Percentiles rank a stretch among this genome's conserved stretches.
Evolutionary conservation across 176 grass and related monocot species (phyloP).

Genomic region (Thinopyrum elongatum): DNA sequence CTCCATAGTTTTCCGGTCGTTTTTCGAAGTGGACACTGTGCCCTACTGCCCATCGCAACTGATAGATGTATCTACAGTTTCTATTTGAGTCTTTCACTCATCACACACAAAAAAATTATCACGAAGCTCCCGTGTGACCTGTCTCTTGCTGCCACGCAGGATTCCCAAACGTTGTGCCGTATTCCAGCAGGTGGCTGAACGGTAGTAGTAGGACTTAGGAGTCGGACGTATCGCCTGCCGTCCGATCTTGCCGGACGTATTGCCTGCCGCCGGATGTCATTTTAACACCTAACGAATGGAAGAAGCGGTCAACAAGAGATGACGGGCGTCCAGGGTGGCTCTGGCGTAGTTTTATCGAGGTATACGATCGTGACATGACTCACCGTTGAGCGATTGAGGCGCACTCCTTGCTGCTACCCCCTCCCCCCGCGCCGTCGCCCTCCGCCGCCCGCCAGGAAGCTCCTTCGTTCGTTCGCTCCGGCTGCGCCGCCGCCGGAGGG

Average conservation of each 20-base stretch:
- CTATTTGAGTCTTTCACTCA: neutral
- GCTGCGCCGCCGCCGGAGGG: too few species aligned
- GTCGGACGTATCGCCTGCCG: neutral
- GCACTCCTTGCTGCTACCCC: too few species aligned
- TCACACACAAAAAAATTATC: neutral
- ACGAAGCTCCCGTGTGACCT: neutral
- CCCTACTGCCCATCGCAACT: neutral
- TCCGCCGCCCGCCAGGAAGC: too few species aligned
- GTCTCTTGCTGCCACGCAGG: neutral
- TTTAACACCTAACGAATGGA: too few species aligned
- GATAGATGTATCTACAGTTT: neutral
- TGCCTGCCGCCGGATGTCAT: neutral
- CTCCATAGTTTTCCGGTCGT: neutral
- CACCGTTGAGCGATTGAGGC: too few species aligned
- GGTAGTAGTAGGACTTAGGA: neutral
- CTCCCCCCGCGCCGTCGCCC: too few species aligned
- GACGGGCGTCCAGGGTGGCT: neutral
- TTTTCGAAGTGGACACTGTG: neutral
- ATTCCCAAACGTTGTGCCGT: constrained; percentile 15
- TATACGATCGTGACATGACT: too few species aligned
- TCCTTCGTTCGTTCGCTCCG: too few species aligned
- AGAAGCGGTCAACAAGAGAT: neutral
- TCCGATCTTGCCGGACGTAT: neutral
- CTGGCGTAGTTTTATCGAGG: too few species aligned
- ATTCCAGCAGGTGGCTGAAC: neutral